These are phyloP conservation scores for Didymella pomorum DNA, from an alignment of 2,329 filamentous ascomycete species.

Conservation along the genomic window DNA sequence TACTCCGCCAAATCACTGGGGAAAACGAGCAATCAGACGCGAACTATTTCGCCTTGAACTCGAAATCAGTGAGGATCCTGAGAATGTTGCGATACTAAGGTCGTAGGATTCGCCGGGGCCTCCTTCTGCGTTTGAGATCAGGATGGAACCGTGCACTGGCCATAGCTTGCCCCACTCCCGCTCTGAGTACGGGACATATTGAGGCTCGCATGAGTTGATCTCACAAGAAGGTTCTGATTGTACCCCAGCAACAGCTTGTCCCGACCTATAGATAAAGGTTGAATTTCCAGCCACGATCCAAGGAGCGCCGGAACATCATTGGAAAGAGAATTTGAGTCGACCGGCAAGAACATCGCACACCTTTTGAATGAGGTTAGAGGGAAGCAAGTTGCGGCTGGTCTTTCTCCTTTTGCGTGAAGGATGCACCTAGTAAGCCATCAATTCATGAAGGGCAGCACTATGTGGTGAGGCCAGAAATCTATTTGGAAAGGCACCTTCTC, in stretches of 20 bases:
- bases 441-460: no score
- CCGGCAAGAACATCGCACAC: neutral
- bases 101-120: no score
- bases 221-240: neutral
- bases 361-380: neutral
- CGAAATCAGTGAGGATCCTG: neutral
- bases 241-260: neutral
- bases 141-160: neutral
- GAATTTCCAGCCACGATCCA: constrained; percentile 1
- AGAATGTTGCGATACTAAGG: neutral
- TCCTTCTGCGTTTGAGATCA: neutral
- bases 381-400: neutral
- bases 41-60: neutral
- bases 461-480: no score
- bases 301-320: neutral
- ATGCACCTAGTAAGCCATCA: no score
- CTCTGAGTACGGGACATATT: neutral
- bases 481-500: no score
- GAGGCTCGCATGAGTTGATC: neutral
- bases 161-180: neutral
- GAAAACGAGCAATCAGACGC: neutral
- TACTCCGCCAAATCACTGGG: neutral
- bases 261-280: neutral
- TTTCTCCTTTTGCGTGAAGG: neutral
- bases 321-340: neutral